Evolutionary conservation across 1,139 yeast species (phyloP), one percentile per base, ranked within the genome.

Genomic region (Blastobotrys aristatus): DNA sequence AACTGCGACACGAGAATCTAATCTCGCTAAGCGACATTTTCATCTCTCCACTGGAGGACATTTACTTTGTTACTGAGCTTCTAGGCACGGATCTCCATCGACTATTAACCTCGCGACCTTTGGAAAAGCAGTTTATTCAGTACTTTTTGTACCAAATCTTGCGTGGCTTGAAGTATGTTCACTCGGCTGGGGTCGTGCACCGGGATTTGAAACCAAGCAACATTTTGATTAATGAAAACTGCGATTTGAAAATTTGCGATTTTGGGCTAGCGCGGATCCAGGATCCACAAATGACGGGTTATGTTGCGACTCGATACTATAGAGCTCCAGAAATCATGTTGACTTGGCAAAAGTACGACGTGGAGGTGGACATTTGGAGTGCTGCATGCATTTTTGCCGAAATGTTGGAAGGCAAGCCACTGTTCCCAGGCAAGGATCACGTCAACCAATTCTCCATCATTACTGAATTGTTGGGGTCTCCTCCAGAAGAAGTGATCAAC

Each of bases 371-470:
- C 67, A 85, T 92, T 60, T 92, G 99, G 99, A 85, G 96, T 16
- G 97, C 95, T n/a, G 99, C 97, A 16, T 92, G 99, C 70, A 92
- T 92, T 55, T 86, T 92, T 63, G 95, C 97, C 11, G 99, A 92
- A 67, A 92, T 94, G 96, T 86, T 92, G 58, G 97, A 92, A 66
- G 97, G 97, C n/a, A 90, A 89, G 67, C 98, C 99, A 2, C 73
- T 92, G 42, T 92, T 92, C 76, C 98, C 98, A 0, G 99, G 99
- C 44, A 89, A 88, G 66, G 98, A 94, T 66, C 99, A 92, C 64
- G 97, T 92, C 50, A 97, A 92, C 67, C 99, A 92, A 72, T 92
- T 94, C 64, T 84, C 95, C 31, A 92, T 92, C 64, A 92, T 92
- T 58, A 92, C 98, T 6, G 98, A 94, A 70, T 75, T 92, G 54